Percentiles rank a stretch among this genome's conserved stretches.
phyloP scores from a whole-genome alignment of 176 grass and related monocot genomes.

The Cocos nucifera region DNA sequence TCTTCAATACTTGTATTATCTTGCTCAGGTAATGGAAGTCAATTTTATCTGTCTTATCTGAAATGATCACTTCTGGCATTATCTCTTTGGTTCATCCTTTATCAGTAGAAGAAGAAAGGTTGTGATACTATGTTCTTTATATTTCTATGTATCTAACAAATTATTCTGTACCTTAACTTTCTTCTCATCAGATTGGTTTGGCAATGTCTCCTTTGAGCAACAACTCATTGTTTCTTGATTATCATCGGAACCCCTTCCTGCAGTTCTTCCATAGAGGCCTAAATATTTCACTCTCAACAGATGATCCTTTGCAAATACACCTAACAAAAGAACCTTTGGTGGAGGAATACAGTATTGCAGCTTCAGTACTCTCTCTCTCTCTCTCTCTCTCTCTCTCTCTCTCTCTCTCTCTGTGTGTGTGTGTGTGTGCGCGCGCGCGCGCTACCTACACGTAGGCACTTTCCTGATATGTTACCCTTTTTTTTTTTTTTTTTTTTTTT shows the following conservation, averaged over 20 bases:
- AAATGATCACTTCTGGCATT: no score
- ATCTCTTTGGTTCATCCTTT: no score
- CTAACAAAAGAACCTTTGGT: conserved; percentile 96
- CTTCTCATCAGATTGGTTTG: conserved; percentile 71
- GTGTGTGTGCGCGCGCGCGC: no score
- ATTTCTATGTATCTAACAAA: no score
- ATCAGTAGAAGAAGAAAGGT: no score
- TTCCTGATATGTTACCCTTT: no score
- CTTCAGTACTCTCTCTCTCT: conserved; percentile 45
- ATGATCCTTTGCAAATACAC: conserved; percentile 93
- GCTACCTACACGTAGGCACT: no score
- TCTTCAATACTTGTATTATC: conserved; percentile 87
- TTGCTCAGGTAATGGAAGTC: conserved; percentile 69
- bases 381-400: neutral
- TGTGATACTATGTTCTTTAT: no score
- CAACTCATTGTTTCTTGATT: conserved; percentile 89
- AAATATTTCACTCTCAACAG: conserved; percentile 89
- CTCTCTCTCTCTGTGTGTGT: no score
- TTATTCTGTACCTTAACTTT: no score
- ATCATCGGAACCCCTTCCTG: conserved; percentile 87
- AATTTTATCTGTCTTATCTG: neutral
- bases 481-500: no score
- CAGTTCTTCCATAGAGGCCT: conserved; percentile 80
- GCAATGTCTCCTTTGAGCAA: conserved; percentile 98
- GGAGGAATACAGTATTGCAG: conserved; percentile 93